phyloP scores from a whole-genome alignment of 768 basidiomycete genomes.

The Leccinum rimulosum region DNA sequence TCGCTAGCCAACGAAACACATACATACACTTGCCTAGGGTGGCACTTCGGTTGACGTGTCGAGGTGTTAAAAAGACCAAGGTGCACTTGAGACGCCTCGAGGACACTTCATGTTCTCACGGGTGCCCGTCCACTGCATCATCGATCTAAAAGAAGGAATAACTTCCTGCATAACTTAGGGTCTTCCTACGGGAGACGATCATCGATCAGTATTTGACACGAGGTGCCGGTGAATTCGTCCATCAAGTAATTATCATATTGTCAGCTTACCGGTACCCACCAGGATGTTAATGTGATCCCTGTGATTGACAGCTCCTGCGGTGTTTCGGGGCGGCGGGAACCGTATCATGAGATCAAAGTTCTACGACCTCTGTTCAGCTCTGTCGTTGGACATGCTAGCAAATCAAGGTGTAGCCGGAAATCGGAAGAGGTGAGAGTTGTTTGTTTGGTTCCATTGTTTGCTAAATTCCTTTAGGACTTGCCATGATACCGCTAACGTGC shows the following conservation, averaged over 20 bases:
- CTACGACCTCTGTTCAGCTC: conserved; percentile 30
- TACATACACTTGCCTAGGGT: neutral
- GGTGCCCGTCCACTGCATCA: neutral
- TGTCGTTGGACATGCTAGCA: conserved; percentile 32
- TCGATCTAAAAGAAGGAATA: no score
- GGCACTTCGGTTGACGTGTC: neutral
- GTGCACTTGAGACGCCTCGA: conserved; percentile 3
- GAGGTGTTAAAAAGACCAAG: neutral
- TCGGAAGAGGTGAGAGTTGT: conserved; percentile 7
- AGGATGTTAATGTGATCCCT: neutral
- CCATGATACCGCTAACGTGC: neutral
- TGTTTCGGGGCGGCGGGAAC: no score
- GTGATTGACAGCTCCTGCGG: neutral
- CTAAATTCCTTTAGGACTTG: neutral
- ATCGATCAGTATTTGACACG: no score
- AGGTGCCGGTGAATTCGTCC: no score
- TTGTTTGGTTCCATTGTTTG: conserved; percentile 8
- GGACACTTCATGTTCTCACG: conserved; percentile 5
- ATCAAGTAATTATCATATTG: neutral
- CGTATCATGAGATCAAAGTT: no score
- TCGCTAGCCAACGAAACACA: neutral
- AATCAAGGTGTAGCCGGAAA: conserved; percentile 1
- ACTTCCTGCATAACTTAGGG: no score
- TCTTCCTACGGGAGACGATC: no score
- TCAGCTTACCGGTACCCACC: neutral